Evolutionary conservation across 495 filamentous ascomycete genomes (phyloP).

Genomic region (Penicillium daleae): DNA sequence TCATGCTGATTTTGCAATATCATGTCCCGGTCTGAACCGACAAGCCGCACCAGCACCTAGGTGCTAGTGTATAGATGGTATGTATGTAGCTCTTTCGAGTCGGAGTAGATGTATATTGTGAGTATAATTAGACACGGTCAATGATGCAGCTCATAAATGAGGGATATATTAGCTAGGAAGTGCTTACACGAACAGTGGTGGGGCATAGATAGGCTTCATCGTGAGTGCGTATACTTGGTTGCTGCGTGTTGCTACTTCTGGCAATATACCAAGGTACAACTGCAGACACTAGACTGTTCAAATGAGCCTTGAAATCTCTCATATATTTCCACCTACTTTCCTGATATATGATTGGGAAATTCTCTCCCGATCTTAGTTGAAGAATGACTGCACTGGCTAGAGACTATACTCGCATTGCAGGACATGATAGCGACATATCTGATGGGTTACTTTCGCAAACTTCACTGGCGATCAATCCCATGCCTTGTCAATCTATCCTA

Average conservation of each 20-base stretch:
- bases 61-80: neutral
- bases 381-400: neutral
- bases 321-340: neutral
- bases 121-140: neutral
- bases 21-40: constrained; percentile 7
- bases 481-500: neutral
- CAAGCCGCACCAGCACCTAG: neutral
- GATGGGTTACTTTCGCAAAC: neutral
- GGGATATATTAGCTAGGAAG: neutral
- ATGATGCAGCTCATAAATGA: too few relatives aligned
- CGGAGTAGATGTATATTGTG: neutral
- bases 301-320: neutral
- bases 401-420: neutral
- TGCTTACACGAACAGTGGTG: neutral
- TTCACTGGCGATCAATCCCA: neutral
- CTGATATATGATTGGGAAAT: neutral
- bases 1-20: constrained; percentile 5
- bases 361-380: neutral
- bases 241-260: neutral
- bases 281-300: neutral
- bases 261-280: neutral
- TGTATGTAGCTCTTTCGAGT: neutral
- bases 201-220: neutral
- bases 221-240: neutral
- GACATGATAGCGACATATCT: neutral